Percentiles rank a stretch among this genome's conserved stretches.
Evolutionary conservation across 257 asterid species (phyloP).

Genomic region (Pogostemon cablin): DNA sequence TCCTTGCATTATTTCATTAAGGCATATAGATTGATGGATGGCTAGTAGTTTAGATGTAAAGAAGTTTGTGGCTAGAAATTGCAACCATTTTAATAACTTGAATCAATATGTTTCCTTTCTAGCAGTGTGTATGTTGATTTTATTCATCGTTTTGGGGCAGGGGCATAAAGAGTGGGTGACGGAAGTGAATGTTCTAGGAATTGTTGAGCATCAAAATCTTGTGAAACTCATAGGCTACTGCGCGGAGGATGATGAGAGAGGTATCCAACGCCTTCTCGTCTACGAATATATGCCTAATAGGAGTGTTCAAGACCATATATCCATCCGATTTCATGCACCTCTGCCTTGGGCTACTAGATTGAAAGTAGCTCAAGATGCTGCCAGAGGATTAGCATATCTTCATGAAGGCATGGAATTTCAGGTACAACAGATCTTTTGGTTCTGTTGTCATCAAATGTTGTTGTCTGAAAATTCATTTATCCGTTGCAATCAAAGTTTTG

Average conservation of each 20-base stretch:
- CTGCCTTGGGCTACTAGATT: conserved; percentile 77
- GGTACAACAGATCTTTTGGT: conserved; percentile 39
- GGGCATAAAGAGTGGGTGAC: conserved; percentile 99
- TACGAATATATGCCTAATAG: conserved; percentile 71
- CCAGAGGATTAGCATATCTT: conserved; percentile 79
- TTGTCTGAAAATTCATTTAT: not conserved
- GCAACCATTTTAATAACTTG: too few relatives aligned
- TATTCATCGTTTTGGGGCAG: conserved; percentile 33
- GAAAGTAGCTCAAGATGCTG: conserved; percentile 76
- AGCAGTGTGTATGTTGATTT: not conserved
- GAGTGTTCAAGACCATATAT: conserved; percentile 80
- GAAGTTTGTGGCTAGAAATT: too few relatives aligned
- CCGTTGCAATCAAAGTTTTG: too few relatives aligned
- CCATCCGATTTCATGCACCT: conserved; percentile 62
- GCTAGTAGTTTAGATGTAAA: too few relatives aligned
- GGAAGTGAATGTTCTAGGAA: conserved; percentile 83
- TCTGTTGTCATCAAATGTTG: not conserved
- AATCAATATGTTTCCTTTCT: too few relatives aligned
- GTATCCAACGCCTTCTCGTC: conserved; percentile 80
- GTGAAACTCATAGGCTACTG: conserved; percentile 83
- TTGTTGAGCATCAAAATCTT: conserved; percentile 84
- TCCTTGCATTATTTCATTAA: conserved; percentile 7
- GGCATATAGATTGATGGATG: too few relatives aligned
- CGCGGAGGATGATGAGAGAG: conserved; percentile 90
- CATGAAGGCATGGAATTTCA: conserved; percentile 96